These are phyloP conservation scores for Aspergillus sp. DNA, from an alignment of 2,329 filamentous ascomycete species.

Conservation along the genomic window DNA sequence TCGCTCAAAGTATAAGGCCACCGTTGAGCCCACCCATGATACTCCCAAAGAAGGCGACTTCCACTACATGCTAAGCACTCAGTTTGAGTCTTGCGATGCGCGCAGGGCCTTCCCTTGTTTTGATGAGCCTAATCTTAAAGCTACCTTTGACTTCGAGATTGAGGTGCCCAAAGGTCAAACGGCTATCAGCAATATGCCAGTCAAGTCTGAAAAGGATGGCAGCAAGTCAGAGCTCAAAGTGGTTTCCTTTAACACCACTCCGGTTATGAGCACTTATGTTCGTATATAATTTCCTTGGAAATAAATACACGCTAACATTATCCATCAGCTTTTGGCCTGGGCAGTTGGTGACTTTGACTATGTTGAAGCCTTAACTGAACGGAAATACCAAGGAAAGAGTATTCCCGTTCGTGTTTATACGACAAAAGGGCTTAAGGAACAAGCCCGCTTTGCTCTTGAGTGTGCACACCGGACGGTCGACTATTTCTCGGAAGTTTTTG, in stretches of 20 bases:
- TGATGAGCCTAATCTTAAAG: conserved; percentile 95
- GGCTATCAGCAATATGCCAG: conserved; percentile 93
- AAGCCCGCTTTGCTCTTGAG: conserved; percentile 84
- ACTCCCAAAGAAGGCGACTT: conserved; percentile 71
- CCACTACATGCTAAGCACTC: conserved; percentile 83
- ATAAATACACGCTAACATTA: conserved; percentile 41
- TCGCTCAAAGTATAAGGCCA: conserved; percentile 87
- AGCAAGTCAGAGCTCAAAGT: conserved; percentile 63
- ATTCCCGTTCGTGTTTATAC: conserved; percentile 95
- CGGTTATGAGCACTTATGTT: conserved; percentile 84
- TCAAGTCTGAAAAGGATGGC: conserved; percentile 69
- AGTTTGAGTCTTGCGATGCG: conserved; percentile 96
- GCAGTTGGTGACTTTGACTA: conserved; percentile 97
- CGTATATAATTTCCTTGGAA: conserved; percentile 20
- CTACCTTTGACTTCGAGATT: conserved; percentile 90
- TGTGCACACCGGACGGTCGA: conserved; percentile 93
- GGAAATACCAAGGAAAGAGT: conserved; percentile 86
- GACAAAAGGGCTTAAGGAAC: conserved; percentile 87
- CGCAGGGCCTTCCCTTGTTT: conserved; percentile 96
- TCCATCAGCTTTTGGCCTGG: conserved; percentile 78
- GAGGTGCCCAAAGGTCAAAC: conserved; percentile 87
- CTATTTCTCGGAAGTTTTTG: conserved; percentile 92
- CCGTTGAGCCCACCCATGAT: conserved; percentile 67
- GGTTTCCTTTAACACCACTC: conserved; percentile 79
- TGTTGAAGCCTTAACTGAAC: conserved; percentile 84